Evolutionary conservation across 768 basidiomycete genomes (phyloP).

Genomic region (Cubamyces sp.): DNA sequence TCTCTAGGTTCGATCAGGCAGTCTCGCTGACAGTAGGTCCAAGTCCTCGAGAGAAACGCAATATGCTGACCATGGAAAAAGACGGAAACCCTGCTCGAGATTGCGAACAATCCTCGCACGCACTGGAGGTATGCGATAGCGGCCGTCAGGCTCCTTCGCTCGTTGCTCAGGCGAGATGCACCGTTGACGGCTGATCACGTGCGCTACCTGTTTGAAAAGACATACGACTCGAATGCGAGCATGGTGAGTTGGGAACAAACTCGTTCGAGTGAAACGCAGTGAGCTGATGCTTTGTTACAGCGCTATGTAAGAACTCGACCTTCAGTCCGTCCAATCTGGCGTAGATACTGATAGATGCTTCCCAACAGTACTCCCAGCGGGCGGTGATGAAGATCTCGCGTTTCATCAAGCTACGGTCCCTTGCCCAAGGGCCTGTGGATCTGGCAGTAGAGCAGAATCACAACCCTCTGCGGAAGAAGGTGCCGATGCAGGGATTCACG

Average conservation of each 20-base stretch:
- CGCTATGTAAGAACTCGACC: constrained; percentile 55
- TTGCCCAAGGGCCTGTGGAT: constrained; percentile 56
- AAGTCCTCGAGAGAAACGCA: neutral
- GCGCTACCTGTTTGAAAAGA: constrained; percentile 60
- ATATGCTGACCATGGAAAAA: constrained; percentile 28
- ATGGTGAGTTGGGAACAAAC: constrained; percentile 51
- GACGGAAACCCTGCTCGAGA: constrained; percentile 51
- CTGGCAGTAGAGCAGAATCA: constrained; percentile 62
- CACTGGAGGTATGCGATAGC: constrained; percentile 84
- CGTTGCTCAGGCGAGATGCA: constrained; percentile 67
- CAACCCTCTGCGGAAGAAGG: constrained; percentile 65
- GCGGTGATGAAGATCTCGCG: constrained; percentile 78
- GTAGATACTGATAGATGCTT: constrained; percentile 2
- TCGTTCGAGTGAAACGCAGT: constrained; percentile 2
- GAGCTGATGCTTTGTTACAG: constrained; percentile 37
- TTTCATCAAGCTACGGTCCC: constrained; percentile 81
- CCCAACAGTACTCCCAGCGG: constrained; percentile 64
- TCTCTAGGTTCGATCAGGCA: constrained; percentile 45
- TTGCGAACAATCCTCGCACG: constrained; percentile 62
- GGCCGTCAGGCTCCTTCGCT: constrained; percentile 67
- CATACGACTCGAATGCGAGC: constrained; percentile 64
- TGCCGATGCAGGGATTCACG: constrained; percentile 52
- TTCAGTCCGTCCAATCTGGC: constrained; percentile 22
- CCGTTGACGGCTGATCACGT: constrained; percentile 54
- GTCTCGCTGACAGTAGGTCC: constrained; percentile 48